Base-by-base conservation (phyloP, 768 basidiomycete genomes). In the Lyophyllum decastes region DNA sequence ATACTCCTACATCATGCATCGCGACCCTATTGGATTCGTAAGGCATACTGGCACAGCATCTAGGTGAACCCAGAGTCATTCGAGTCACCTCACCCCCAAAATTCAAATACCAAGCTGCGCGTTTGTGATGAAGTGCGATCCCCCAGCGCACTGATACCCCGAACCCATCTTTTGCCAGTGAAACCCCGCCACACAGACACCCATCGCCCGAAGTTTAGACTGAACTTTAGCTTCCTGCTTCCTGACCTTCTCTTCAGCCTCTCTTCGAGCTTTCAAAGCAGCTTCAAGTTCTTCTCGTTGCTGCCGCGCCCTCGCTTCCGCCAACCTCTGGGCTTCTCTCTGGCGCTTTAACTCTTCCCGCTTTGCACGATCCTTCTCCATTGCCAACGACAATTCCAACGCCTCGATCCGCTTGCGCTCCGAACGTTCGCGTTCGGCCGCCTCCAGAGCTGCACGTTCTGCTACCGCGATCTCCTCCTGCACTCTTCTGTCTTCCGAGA, bases 121-220 rank as follows among this genome's bases (percentile, higher is more conserved):
- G 40, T 41, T 41, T 2, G 9, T 5, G n/a, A 41, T 19, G 19
- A 38, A 51, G 33, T 51, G 49, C 9, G 34, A n/a, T 50, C 58
- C 58, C 19, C 30, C 72, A 21, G 64, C 60, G 55, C 72, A 73
- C 12, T 58, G 63, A 65, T 71, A 71, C 8, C 66, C 61, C 17
- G 52, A 40, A 16, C 58, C 64, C 2, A 44, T n/a, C 14, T 61
- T 57, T 16, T 64, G 58, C 70, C 70, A 71, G 22, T 59, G 58
- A 54, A 25, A 70, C 40, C 69, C 68, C 21, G 50, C 61, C 22
- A 49, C 64, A 60, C 87, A 88, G 1, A 79, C 66, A 0, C 87
- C 86, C 72, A 86, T 78, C 0, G 54, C 35, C n/a, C 77, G 72
- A 11, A 87, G 61, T 50, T 71, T 78, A 30, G 52, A 58, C 67